Base-by-base conservation (phyloP, 2,329 filamentous ascomycete species). In the Coniochaeta prunicola region DNA sequence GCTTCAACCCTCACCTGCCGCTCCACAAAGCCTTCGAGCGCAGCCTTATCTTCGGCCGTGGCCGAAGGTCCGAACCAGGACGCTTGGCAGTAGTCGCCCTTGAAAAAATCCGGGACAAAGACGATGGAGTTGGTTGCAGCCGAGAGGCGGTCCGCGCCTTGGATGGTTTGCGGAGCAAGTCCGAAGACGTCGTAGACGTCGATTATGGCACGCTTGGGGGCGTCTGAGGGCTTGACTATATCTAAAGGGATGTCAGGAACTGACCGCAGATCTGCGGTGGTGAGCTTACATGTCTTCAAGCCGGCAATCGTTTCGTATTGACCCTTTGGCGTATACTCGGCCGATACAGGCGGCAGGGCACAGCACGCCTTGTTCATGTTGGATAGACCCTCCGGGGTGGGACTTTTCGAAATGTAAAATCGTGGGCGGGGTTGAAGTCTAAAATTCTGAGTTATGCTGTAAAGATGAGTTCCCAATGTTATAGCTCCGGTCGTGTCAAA, bases 151-250 rank as follows among this genome's bases (percentile, higher is more conserved):
- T 81, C 79, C 1, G 77, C 77, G 28, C 78, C 79, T 62, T 80
- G 77, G 6, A 78, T 65, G 3, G 75, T 79, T 64, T 81, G 79
- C 8, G 71, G 69, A 53, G 71, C 67, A 55, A 74, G 62, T 60
- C 78, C 76, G 61, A 81, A 80, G 63, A 80, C 70, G 65, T 81
- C 79, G 66, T 77, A 79, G 59, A 81, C 68, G 59, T 74, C 68
- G 19, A 81, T 66, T 10, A 80, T 69, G 50, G 73, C 77, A 45
- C 64, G 68, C 33, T 66, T 69, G 13, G 73, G 65, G 34, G 67
- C 64, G 10, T 67, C 24, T 7, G 45, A 66, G 33, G 75, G 68
- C 36, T 72, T 69, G 2, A 69, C 65, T 4, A 75, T 65, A 57
- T 79, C 77, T 68, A 65, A 60, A 9, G 57, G 54, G 31, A 60